A percentile compares a stretch with the other conserved stretches of the same genome.
These are phyloP conservation scores for Galerina sulciceps DNA, from an alignment of 768 basidiomycete species.

Conservation along the genomic window DNA sequence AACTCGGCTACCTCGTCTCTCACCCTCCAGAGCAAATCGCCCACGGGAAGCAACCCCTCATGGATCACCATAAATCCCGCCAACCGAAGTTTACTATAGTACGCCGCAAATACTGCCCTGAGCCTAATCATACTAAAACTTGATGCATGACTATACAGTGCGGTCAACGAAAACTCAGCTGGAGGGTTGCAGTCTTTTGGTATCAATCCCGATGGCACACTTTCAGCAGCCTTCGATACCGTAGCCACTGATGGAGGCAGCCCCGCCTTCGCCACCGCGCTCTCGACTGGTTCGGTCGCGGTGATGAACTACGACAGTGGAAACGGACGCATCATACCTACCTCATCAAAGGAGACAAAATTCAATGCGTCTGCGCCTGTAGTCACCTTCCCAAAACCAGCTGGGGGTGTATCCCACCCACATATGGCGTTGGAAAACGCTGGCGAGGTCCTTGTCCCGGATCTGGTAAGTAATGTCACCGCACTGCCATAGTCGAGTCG, in stretches of 20 bases:
- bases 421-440: slow-evolving; percentile 66
- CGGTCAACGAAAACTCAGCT: slow-evolving; percentile 56
- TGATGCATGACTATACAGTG: slow-evolving; percentile 40
- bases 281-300: slow-evolving; percentile 61
- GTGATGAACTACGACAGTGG: slow-evolving; percentile 63
- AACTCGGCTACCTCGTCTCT: slow-evolving; percentile 53
- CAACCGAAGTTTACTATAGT: slow-evolving; percentile 67
- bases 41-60: slow-evolving; percentile 56
- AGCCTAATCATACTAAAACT: background rate
- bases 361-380: slow-evolving; percentile 41
- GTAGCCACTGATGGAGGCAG: slow-evolving; percentile 50
- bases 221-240: slow-evolving; percentile 50
- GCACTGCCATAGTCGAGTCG: background rate
- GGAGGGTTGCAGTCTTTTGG: slow-evolving; percentile 65
- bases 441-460: slow-evolving; percentile 64
- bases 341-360: slow-evolving; percentile 34
- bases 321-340: slow-evolving; percentile 57
- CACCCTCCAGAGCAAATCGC: slow-evolving; percentile 49
- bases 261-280: slow-evolving; percentile 54
- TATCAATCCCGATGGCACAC: slow-evolving; percentile 44
- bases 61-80: slow-evolving; percentile 65
- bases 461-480: slow-evolving; percentile 48
- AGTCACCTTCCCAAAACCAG: slow-evolving; percentile 56
- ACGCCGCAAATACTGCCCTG: slow-evolving; percentile 25
- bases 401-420: slow-evolving; percentile 56